These are phyloP conservation scores for Suillus variegatus DNA, from an alignment of 768 basidiomycete genomes.

Conservation along the genomic window DNA sequence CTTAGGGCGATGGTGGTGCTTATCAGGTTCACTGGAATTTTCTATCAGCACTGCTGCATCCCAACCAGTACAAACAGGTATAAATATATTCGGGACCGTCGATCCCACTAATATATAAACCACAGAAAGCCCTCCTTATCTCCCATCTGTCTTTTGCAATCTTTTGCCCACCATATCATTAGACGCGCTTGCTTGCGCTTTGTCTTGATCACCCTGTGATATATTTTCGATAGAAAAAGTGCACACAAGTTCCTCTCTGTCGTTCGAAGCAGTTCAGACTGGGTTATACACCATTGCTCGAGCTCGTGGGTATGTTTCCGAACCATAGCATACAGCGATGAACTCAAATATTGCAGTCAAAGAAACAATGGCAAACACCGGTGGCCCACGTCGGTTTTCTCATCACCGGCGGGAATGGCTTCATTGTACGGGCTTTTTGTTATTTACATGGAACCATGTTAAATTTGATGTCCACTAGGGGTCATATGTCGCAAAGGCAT, in stretches of 20 bases:
- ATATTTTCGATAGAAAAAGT: neutral
- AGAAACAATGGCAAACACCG: neutral
- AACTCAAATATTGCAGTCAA: neutral
- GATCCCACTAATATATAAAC: neutral
- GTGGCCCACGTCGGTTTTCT: constrained; percentile 30
- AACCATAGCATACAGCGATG: neutral
- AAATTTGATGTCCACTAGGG: constrained; percentile 37
- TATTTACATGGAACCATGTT: neutral
- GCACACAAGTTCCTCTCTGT: neutral
- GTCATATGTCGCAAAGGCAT: constrained; percentile 47
- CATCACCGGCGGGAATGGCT: constrained; percentile 54
- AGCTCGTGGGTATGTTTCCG: neutral
- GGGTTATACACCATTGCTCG: constrained; percentile 11
- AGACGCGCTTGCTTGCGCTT: neutral
- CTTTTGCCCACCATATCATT: neutral
- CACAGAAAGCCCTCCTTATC: neutral
- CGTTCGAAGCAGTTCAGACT: neutral
- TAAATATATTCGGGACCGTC: neutral
- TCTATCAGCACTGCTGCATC: too few relatives aligned
- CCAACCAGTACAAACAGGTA: neutral
- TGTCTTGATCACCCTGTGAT: neutral
- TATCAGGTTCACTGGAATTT: neutral
- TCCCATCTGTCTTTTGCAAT: neutral
- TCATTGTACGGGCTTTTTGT: constrained; percentile 41
- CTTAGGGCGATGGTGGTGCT: neutral